Conservation (phyloP, 2,329 filamentous ascomycete genomes). For the Curvularia sp. region DNA sequence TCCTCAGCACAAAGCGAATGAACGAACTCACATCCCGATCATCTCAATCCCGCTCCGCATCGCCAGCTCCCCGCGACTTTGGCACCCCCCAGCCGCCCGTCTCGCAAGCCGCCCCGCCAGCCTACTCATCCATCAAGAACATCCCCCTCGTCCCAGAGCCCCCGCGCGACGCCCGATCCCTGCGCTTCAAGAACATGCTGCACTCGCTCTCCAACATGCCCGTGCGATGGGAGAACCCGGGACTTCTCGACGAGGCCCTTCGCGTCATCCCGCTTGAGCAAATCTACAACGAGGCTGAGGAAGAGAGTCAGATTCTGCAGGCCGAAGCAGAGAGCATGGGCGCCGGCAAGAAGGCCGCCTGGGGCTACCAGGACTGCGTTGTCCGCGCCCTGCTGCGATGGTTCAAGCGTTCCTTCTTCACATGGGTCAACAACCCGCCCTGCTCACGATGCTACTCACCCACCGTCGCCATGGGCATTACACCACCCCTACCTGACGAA, state of each 20-base stretch:
- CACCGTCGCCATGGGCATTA: conserved; percentile 83
- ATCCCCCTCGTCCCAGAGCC: conserved; percentile 76
- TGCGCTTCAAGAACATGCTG: conserved; percentile 71
- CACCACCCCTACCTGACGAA: conserved; percentile 85
- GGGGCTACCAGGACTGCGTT: conserved; percentile 98
- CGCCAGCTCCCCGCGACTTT: conserved; percentile 61
- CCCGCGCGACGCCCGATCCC: conserved; percentile 62
- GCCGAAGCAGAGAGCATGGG: conserved; percentile 89
- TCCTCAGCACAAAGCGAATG: conserved; percentile 85
- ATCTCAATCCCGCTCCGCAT: conserved; percentile 64
- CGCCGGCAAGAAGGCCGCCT: conserved; percentile 79
- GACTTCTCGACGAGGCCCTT: conserved; percentile 89
- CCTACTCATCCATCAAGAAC: conserved; percentile 67
- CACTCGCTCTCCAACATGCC: conserved; percentile 87
- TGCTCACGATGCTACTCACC: conserved; percentile 83
- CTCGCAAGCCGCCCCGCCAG: conserved; percentile 56
- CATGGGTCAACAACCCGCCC: conserved; percentile 94
- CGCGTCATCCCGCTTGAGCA: conserved; percentile 85
- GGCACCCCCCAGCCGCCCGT: conserved; percentile 49
- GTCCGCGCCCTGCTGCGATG: conserved; percentile 88
- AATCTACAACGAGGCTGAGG: conserved; percentile 92
- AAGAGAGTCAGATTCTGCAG: conserved; percentile 85
- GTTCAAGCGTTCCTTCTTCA: conserved; percentile 96
- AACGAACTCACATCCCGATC: conserved; percentile 74
- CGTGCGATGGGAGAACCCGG: conserved; percentile 94